Evolutionary conservation across 257 asterid species (phyloP), one percentile per base, ranked within the genome.

Genomic region (Lycium ferocissimum): DNA sequence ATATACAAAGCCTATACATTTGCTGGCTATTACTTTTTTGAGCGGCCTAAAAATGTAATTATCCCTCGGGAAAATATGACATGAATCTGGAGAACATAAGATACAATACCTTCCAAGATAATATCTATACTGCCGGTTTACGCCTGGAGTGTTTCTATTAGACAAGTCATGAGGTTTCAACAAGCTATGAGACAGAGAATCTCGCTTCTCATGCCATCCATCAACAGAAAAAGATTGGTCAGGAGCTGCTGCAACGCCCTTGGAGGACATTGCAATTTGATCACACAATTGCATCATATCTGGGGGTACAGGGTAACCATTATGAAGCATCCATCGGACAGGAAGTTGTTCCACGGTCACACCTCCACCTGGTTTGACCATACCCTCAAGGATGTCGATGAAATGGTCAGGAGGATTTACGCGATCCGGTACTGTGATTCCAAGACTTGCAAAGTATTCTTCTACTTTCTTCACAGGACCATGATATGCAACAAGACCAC

Each of bases 291-390:
- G 94, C 87, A 97, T 89, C 99, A 97, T 95, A 90, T 97, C 99
- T 38, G 95, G 93, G 87, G 99, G 98, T 62, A 97, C 98, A 37
- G 96, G 82, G 88, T 97, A 97, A 58, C 98, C 97, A 49, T 97
- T 95, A 89, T 97, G 94, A 92, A 97, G 98, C 99, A 97, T 97
- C 99, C 99, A 97, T 80, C 98, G 89, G 59, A 95, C 93, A 0
- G 99, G 99, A 38, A 97, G 94, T 88, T 93, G 99, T 87, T 95
- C 91, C 86, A 88, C 94, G 4, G 92, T 90, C 88, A 92, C 86
- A 53, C 91, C 95, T 37, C 87, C 89, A 79, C 88, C 79, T 53
- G 94, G 98, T 88, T 93, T 97, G 70, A 85, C 86, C 53, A 97
- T 92, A 72, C 97, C 98, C 94, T 95, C 99, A 53, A 95, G 97